Evolutionary conservation across 441 rosid genomes (phyloP).

Genomic region (Viola pubescens): DNA sequence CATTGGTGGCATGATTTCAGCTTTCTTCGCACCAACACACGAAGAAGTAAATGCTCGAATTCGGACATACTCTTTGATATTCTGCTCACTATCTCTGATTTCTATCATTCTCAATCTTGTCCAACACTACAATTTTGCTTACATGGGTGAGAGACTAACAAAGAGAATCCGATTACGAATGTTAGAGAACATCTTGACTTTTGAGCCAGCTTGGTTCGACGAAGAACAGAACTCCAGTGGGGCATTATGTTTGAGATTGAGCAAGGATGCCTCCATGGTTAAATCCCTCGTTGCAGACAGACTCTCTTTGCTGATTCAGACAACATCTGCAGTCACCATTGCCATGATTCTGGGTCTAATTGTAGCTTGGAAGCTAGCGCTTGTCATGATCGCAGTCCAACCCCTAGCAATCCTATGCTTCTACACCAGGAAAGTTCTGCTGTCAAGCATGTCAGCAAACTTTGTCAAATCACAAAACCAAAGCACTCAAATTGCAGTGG

Average conservation of each 20-base stretch:
- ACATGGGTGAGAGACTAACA: constrained; percentile 65
- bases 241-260: constrained; percentile 56
- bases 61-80: constrained; percentile 45
- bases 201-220: constrained; percentile 83
- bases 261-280: constrained; percentile 57
- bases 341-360: constrained; percentile 69
- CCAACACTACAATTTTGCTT: constrained; percentile 76
- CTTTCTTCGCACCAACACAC: constrained; percentile 59
- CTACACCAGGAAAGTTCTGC: constrained; percentile 61
- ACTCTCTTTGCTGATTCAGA: constrained; percentile 60
- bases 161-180: constrained; percentile 53
- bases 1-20: constrained; percentile 78
- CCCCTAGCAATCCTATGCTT: constrained; percentile 71
- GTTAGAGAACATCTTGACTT: constrained; percentile 60
- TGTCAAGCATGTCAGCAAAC: constrained; percentile 51
- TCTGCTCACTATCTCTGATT: constrained; percentile 45
- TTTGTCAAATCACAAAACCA: constrained; percentile 64
- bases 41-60: constrained; percentile 50
- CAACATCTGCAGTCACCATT: constrained; percentile 66
- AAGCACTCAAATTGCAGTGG: constrained; percentile 76
- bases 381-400: constrained; percentile 76
- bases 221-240: constrained; percentile 72
- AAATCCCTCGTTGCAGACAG: constrained; percentile 69
- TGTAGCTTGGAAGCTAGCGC: constrained; percentile 78
- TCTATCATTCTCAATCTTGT: constrained; percentile 49